Evolutionary conservation across 2,329 filamentous ascomycete genomes (phyloP).

Genomic region (Aspergillus arachidicola): DNA sequence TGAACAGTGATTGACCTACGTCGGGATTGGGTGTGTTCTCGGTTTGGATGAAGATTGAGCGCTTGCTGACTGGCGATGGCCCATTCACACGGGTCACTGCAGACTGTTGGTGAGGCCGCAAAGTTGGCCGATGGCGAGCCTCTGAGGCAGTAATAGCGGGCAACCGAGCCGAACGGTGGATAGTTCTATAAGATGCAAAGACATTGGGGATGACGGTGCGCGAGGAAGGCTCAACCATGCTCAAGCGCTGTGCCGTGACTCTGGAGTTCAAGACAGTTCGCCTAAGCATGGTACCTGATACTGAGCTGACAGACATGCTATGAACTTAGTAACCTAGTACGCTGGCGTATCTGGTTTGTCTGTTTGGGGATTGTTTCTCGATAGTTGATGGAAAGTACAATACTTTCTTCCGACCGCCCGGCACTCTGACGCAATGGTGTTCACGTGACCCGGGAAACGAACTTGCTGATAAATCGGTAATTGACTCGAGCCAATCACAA

Average conservation of each 20-base stretch:
- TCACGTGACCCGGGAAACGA: conserved; percentile 26
- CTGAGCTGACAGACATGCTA: conserved; percentile 36
- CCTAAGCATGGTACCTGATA: conserved; percentile 36
- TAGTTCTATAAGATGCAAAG: conserved; percentile 37
- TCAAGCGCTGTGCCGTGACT: conserved; percentile 19
- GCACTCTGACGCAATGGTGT: conserved; percentile 36
- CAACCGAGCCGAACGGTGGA: conserved; percentile 48
- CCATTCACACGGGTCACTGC: conserved; percentile 41
- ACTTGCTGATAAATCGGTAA: conserved; percentile 32
- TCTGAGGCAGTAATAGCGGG: conserved; percentile 53
- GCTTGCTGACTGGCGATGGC: conserved; percentile 47
- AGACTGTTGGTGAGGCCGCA: conserved; percentile 47
- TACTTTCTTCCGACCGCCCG: conserved; percentile 19
- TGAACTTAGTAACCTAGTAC: conserved; percentile 1
- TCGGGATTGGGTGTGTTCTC: conserved; percentile 94
- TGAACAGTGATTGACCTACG: conserved; percentile 47
- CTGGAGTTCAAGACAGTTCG: conserved; percentile 31
- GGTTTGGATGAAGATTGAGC: conserved; percentile 97
- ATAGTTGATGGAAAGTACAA: conserved; percentile 8
- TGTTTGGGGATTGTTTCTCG: background rate
- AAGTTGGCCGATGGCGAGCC: conserved; percentile 47
- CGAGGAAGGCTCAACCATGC: conserved; percentile 30
- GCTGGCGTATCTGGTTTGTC: background rate
- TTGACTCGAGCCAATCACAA: conserved; percentile 25
- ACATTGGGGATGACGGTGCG: conserved; percentile 31